Base-by-base conservation (phyloP, 805 yeast genomes). In the Candida alai region DNA sequence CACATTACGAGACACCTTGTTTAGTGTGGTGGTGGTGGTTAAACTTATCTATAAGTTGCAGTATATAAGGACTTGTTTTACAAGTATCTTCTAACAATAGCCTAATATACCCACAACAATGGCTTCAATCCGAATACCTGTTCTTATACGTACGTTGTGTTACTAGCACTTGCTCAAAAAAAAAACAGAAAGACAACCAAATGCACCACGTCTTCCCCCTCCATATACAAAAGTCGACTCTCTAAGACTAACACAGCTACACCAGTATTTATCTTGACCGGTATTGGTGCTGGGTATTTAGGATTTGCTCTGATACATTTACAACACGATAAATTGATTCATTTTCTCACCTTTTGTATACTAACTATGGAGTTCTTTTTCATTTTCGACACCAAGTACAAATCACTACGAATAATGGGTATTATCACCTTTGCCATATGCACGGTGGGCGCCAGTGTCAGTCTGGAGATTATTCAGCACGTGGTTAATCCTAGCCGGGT, bases 391-490 rank as follows among this genome's bases (percentile, higher is more conserved):
- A 49, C 64, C 6, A 50, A 51, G 14, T 40, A 45, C 33, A 51
- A 50, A 22, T 49, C 65, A 2, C 37, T 59, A 16, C 53, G 56
- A 38, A 42, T 48, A 8, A 36, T 62, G 13, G 42, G 70, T 15
- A 55, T 43, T 17, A 19, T 71, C 23, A 63, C 76, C 0, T 40
- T 72, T 6, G 11, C 59, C 0, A 43, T 63, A 3, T 76, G 82
- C 47, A 68, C 76, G 1, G n/a, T 69, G 2, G 61, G 59, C 2
- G 79, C 69, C 0, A 58, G 73, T 10, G 48, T 76, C 3, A 58
- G 60, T 2, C 78, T 78, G 54, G 84, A 78, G 45, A 55, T 68
- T 30, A 35, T 66, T 1, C 84, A 78, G 43, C 64, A 65, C 12
- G 6, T 58, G 12, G 53, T 75, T 3, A 65, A 73, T 24, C 70